Conservation (phyloP, 352 stramenopile species). For the Globisporangium splendens region DNA sequence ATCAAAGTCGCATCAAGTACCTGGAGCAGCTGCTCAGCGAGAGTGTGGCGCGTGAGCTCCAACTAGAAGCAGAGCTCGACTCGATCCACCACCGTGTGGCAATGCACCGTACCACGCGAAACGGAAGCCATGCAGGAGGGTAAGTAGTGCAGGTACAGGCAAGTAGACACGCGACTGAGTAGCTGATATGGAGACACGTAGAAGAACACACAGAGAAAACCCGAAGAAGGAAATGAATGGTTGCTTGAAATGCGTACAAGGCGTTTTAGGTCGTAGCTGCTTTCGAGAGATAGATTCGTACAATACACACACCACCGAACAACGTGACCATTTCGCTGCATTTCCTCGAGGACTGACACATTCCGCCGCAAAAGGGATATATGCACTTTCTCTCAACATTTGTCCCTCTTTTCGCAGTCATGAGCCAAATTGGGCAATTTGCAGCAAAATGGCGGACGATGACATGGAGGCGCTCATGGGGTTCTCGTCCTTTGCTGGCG, state of each 20-base stretch:
- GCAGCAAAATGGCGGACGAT: constrained; percentile 19
- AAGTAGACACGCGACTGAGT: constrained; percentile 4
- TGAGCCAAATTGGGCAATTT: not conserved
- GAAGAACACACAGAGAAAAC: not conserved
- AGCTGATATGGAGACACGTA: constrained; percentile 1
- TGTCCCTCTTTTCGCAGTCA: not conserved
- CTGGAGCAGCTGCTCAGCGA: constrained; percentile 81
- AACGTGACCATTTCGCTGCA: not conserved
- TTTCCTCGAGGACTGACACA: too few relatives aligned
- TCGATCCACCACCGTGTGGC: constrained; percentile 50
- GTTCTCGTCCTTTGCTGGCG: constrained; percentile 65
- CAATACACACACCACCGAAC: constrained; percentile 11
- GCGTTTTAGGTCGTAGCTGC: constrained; percentile 3
- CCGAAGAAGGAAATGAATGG: not conserved
- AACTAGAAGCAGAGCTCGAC: constrained; percentile 77
- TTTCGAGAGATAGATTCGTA: constrained; percentile 17
- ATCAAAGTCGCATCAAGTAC: constrained; percentile 86
- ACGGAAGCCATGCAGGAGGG: constrained; percentile 12
- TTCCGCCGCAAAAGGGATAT: constrained; percentile 1
- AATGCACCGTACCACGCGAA: constrained; percentile 11
- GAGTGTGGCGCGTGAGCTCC: constrained; percentile 77
- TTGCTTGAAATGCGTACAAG: constrained; percentile 2
- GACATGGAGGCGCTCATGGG: constrained; percentile 45
- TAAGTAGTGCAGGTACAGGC: constrained; percentile 9
- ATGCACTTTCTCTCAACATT: not conserved